Evolutionary conservation across 345 rosid species (phyloP).

Genomic region (Theobroma cacao): DNA sequence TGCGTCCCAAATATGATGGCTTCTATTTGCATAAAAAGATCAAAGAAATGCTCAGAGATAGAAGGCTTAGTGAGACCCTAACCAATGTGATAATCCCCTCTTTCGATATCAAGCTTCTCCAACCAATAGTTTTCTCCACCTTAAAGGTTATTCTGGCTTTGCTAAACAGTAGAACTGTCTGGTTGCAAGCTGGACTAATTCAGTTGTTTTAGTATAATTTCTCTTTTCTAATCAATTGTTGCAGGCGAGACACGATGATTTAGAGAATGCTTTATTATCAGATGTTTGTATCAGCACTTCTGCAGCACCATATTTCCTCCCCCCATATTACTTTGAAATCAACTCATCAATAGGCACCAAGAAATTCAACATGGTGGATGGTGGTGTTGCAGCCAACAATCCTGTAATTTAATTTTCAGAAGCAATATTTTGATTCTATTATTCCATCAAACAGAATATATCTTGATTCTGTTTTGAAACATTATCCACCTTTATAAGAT

Average conservation of each 20-base stretch:
- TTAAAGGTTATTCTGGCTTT: constrained; percentile 26
- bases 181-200: neutral
- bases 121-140: constrained; percentile 50
- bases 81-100: constrained; percentile 48
- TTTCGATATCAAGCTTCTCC: constrained; percentile 47
- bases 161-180: neutral
- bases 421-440: neutral
- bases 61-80: constrained; percentile 27
- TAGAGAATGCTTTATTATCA: neutral
- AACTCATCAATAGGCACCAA: constrained; percentile 2
- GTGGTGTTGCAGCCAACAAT: constrained; percentile 53
- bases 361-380: constrained; percentile 46
- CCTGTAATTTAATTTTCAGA: constrained; percentile 23
- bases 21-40: constrained; percentile 27
- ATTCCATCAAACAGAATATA: neutral
- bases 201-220: neutral
- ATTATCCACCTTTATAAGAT: neutral
- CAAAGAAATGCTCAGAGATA: constrained; percentile 35
- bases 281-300: constrained; percentile 7
- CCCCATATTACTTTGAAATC: constrained; percentile 40
- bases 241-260: neutral
- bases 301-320: constrained; percentile 30
- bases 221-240: neutral
- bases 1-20: constrained; percentile 49
- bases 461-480: neutral